Base-by-base conservation (phyloP, 495 filamentous ascomycete species). In the Penicillium roqueforti region DNA sequence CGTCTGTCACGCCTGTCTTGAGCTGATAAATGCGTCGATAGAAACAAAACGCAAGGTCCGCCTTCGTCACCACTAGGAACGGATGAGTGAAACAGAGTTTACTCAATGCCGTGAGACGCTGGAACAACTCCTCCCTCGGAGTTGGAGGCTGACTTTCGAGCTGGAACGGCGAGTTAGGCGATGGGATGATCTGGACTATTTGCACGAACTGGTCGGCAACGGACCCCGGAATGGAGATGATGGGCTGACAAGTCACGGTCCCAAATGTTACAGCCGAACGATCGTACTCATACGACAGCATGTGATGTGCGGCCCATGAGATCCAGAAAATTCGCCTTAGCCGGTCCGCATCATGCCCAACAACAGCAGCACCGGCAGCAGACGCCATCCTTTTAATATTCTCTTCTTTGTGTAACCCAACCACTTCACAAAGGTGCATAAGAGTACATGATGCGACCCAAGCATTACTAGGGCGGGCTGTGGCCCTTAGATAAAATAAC, bases 391-490 rank as follows among this genome's bases (percentile, higher is more conserved):
- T 63, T 25, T 61, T 57, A 38, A 70, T 61, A 46, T 56, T 70
- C 28, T 45, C 65, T 60, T 70, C 67, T 23, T 66, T 43, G 32
- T 70, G 62, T 7, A 70, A 20, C 16, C 67, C 67, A 0, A 69
- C n/a, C 16, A 45, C 51, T 57, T 69, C 64, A 25, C 59, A 67
- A 11, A 66, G 66, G 31, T 71, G 66, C 66, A 71, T 71, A 1
- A 25, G 51, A 0, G 68, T 71, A 50, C 68, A 71, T 1, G 68
- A 71, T 6, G 68, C 66, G 37, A 71, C 60, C 68, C 68, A 71
- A n/a, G 68, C 63, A 61, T 64, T 66, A 42, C 45, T 64, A 3
- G 68, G 68, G 1, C 68, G 63, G 37, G 68, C 66, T 16, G 68
- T 71, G 14, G 68, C 66, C 19, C 68, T 61, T 8, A 71, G 54